Conservation (phyloP, 768 basidiomycete species). For the Suillus variegatus region DNA sequence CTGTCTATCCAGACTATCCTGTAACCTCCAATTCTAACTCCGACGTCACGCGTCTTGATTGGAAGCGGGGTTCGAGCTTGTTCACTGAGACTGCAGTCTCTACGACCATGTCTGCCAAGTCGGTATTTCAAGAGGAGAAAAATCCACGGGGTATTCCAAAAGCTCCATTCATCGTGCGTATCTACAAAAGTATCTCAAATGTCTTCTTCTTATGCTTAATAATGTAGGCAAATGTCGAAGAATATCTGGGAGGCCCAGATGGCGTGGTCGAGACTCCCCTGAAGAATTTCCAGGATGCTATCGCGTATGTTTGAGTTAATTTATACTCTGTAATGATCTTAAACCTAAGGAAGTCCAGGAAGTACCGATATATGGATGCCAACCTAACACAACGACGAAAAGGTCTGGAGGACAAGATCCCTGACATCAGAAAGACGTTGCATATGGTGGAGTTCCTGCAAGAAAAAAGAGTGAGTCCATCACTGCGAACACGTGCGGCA, state of each 20-base stretch:
- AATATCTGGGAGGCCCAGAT: slow-evolving; percentile 79
- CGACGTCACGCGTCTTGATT: too few species aligned
- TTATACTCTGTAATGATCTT: slow-evolving; percentile 14
- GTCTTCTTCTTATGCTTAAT: slow-evolving; percentile 1
- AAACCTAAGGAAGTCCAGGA: slow-evolving; percentile 55
- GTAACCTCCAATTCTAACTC: too few species aligned
- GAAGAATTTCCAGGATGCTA: slow-evolving; percentile 84
- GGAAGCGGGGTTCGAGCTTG: too few species aligned
- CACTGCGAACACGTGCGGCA: neutral
- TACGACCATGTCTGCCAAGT: slow-evolving; percentile 26
- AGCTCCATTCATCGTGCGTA: slow-evolving; percentile 91
- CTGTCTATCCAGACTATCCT: too few species aligned
- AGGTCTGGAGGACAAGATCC: slow-evolving; percentile 90
- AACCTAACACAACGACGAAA: slow-evolving; percentile 76
- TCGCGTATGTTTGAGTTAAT: slow-evolving; percentile 65
- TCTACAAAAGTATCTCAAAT: neutral
- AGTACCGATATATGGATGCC: slow-evolving; percentile 98
- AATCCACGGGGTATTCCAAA: slow-evolving; percentile 94
- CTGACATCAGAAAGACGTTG: slow-evolving; percentile 92
- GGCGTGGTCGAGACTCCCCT: slow-evolving; percentile 78
- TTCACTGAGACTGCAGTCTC: too few species aligned
- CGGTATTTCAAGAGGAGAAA: slow-evolving; percentile 46
- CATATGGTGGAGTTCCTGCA: slow-evolving; percentile 84
- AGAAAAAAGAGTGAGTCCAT: slow-evolving; percentile 60
- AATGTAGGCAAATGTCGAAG: slow-evolving; percentile 78